Base-by-base conservation (phyloP, 345 rosid species). In the Ricinus communis region DNA sequence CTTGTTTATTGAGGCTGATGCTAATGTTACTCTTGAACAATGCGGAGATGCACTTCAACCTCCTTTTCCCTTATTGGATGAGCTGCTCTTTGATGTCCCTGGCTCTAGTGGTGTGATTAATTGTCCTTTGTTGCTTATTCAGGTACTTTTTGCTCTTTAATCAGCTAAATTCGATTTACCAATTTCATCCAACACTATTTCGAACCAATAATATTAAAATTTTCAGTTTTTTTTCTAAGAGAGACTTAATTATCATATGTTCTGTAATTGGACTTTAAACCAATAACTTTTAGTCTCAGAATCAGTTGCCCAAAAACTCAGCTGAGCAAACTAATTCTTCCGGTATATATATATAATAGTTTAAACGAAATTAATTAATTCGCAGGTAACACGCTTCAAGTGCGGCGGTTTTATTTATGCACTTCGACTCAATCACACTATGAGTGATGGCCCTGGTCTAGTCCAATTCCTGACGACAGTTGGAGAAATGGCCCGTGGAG, bases 361-460 rank as follows among this genome's bases (percentile, higher is more conserved):
- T 22, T 1, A 5, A 9, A 4, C 14, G 19, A 38, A n/a, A 11
- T 21, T 16, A n/a, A 8, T 19, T 38, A 4, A 31, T 40, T 38
- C 6, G 10, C 27, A 72, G 75, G 75, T 72, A 4, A 63, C 75
- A 7, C 69, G 75, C 21, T 47, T 72, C 0, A 38, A 27, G 38
- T 72, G 75, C 25, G 75, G 75, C 18, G 69, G 75, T 10, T 72
- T 72, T 21, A 9, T 63, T 27, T 14, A 65, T 18, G 62, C 47
- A 14, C 6, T 70, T 12, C 46, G 58, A 18, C 16, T 30, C 36
- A 60, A 50, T 45, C 74, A 70, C 33, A 54, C 64, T 3, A 65
- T 72, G 76, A 22, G 33, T n/a, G 70, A 72, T 47, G 70, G 4
- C 5, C 0, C 25, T 2, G 76, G 70, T 38, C 4, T 45, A 3